Evolutionary conservation across 31 red algal species (phyloP), one percentile per base, ranked within the genome.

Genomic region (Asparagopsis taxiformis): DNA sequence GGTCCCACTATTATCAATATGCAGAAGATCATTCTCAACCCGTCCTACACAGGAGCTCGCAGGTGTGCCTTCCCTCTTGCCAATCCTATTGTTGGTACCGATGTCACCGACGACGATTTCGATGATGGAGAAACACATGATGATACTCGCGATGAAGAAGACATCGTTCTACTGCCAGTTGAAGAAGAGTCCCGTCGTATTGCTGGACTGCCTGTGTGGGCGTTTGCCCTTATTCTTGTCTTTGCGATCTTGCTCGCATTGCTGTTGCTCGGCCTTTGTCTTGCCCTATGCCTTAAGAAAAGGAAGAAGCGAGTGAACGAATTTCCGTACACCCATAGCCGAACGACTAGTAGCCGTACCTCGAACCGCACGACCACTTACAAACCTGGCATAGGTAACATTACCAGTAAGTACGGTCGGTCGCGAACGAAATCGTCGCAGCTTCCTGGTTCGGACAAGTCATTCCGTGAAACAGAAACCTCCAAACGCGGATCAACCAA

Each of bases 201-300:
- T 13, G 59, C 55, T 1, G 74, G 74, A 21, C 48, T 79, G 17
- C 74, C 74, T 2, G 48, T 59, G 26, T 79, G 74, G 74, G 74
- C 52, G 11, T 62, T 79, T 67, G 60, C 66, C 23, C 30, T 79
- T 32, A 35, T 79, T 9, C 37, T 59, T 17, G 24, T 79, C 9
- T 79, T 79, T 35, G 74, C 74, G 22, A 52, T 79, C 24, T 30
- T 79, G 48, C 62, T 79, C 1, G 20, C 41, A 11, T 38, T 62
- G 17, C 41, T 51, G 3, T 39, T 79, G 71, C 32, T 75, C 37
- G 71, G 35, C 24, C 56, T 75, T 21, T 75, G 71, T 21, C 71
- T 75, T 0, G 35, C 36, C 30, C 71, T 75, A 3, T 60, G 53
- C 31, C 38, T 75, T 3, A 53, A 56, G 9, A 75, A 59, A 20